Base-by-base conservation (phyloP, 176 grass and related monocot species). In the Rhynchospora pubera region DNA sequence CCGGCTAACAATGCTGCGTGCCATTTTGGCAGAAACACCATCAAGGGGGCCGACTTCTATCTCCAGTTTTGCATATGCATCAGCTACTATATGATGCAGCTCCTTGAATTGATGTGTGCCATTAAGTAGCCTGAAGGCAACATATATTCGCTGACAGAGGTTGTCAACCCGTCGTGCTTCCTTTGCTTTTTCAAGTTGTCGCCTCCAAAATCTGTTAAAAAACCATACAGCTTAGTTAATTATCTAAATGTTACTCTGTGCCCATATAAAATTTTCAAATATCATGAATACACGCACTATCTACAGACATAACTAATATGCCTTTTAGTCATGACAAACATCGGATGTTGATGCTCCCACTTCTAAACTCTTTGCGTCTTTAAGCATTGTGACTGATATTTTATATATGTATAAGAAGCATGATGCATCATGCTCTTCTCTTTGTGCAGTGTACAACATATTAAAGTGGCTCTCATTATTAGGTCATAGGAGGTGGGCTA, bases 1-100 rank as follows among this genome's bases (percentile, higher is more conserved):
- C 84, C 97, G 94, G 78, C 97, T 99, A n/a, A 99, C 97, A 4
- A 99, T 99, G 87, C 93, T 91, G 85, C 89, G 97, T 87, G 89
- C 90, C 86, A 89, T 95, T 84, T 91, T 95, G 71, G 97, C 97
- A 50, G 92, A 96, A 73, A 96, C 90, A 72, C 97, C 93, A 83
- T 99, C 86, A 75, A 99, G 88, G 32, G 97, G 89, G 26, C 97
- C 97, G 79, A 99, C 86, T 89, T 99, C 97, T 48, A 84, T 86
- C 91, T 99, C 97, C 57, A 99, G 82, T 83, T 93, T 99, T 83
- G 79, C 86, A 83, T 96, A 93, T 64, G 91, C 97, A 84, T 99
- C 87, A 88, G 87, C 65, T 16, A 93, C 85, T 86, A 96, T 99
- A 26, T 83, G 79, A 82, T 96, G 87, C 77, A 99, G 52, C 85